Conservation (phyloP, 2,329 filamentous ascomycete species). For the Botrytis fabae region DNA sequence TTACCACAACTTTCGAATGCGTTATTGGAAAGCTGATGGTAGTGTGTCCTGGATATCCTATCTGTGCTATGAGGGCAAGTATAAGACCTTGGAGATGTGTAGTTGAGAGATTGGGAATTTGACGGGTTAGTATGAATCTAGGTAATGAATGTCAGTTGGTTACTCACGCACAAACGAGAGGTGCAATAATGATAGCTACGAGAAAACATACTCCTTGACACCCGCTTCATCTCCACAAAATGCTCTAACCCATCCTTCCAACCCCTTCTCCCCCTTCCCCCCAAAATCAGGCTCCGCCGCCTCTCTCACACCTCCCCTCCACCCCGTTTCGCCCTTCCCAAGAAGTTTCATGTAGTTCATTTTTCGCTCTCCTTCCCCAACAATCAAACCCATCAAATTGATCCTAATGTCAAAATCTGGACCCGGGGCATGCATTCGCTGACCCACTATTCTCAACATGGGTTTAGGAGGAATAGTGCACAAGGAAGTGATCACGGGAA, state of each 20-base stretch:
- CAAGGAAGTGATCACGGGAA: slow-evolving; percentile 49
- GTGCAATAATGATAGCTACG: background rate
- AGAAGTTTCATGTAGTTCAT: slow-evolving; percentile 58
- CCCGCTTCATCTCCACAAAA: slow-evolving; percentile 34
- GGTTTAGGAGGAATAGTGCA: slow-evolving; percentile 57
- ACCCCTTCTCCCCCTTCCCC: slow-evolving; percentile 17
- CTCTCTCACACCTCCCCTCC: slow-evolving; percentile 43
- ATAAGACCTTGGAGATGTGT: slow-evolving; percentile 56
- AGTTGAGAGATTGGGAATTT: slow-evolving; percentile 56
- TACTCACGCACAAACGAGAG: accelerated
- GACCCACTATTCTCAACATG: slow-evolving; percentile 52
- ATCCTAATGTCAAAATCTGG: slow-evolving; percentile 56
- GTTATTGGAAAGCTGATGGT: slow-evolving; percentile 52
- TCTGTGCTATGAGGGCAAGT: slow-evolving; percentile 51
- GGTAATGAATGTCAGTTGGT: background rate
- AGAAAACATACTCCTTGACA: slow-evolving; percentile 34
- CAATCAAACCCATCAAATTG: slow-evolving; percentile 55
- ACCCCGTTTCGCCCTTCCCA: slow-evolving; percentile 50
- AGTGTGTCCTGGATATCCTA: slow-evolving; percentile 52
- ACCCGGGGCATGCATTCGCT: slow-evolving; percentile 33
- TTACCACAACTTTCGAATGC: slow-evolving; percentile 51
- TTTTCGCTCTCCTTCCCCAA: slow-evolving; percentile 47
- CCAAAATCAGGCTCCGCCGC: slow-evolving; percentile 23
- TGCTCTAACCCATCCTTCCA: slow-evolving; percentile 31
- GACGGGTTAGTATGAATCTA: slow-evolving; percentile 53